These are phyloP conservation scores for Trichophyton schoenleinii DNA, from an alignment of 2,329 filamentous ascomycete species.

Conservation along the genomic window DNA sequence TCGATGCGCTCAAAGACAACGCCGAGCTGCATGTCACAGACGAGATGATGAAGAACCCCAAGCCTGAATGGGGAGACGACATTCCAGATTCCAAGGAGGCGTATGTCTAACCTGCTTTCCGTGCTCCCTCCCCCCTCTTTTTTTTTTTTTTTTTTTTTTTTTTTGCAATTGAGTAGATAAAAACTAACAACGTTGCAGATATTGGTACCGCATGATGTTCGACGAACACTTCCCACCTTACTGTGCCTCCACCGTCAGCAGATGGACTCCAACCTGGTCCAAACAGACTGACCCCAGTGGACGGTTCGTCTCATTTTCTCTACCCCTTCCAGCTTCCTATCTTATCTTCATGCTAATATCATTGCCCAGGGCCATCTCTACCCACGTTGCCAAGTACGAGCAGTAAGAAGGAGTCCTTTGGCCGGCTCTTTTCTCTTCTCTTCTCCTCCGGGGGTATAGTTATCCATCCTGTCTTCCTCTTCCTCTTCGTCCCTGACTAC, in stretches of 20 bases:
- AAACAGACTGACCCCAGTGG: conserved; percentile 93
- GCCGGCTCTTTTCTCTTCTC: neutral
- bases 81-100: conserved; percentile 95
- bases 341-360: conserved; percentile 12
- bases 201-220: conserved; percentile 98
- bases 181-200: conserved; percentile 35
- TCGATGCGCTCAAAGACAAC: conserved; percentile 90
- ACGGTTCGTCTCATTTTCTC: conserved; percentile 43
- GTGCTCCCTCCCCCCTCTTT: neutral
- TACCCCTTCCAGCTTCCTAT: no score
- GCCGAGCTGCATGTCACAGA: conserved; percentile 83
- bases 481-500: neutral
- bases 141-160: neutral
- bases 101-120: conserved; percentile 36
- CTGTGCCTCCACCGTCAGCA: conserved; percentile 85
- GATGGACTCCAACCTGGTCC: conserved; percentile 96
- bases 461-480: neutral
- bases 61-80: conserved; percentile 87
- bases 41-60: conserved; percentile 97
- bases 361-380: conserved; percentile 55
- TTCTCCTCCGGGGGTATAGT: neutral
- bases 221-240: conserved; percentile 93
- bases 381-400: conserved; percentile 63
- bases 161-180: neutral
- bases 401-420: neutral